Conservation (phyloP, 805 yeast genomes). For the Starmerella davenportii region DNA sequence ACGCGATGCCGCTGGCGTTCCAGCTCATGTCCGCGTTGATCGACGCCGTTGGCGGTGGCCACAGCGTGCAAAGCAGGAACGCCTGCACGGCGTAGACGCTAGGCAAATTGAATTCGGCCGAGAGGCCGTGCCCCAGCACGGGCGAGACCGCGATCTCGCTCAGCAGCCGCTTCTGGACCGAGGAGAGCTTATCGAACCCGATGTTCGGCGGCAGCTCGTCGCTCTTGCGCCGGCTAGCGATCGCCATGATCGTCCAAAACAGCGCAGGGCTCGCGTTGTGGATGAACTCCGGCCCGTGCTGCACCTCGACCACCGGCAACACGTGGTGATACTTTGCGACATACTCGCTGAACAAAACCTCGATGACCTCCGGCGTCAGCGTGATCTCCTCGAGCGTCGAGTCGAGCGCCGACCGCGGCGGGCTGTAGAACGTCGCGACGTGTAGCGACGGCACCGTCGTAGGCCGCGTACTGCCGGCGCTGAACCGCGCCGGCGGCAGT, state of each 20-base stretch:
- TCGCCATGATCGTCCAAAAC: slow-evolving; percentile 85
- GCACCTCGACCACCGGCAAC: slow-evolving; percentile 71
- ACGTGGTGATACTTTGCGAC: slow-evolving; percentile 65
- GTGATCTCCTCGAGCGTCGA: slow-evolving; percentile 40
- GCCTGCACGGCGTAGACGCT: slow-evolving; percentile 92
- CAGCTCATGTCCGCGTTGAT: slow-evolving; percentile 89
- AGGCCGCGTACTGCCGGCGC: slow-evolving; percentile 1
- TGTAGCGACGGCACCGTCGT: slow-evolving; percentile 1
- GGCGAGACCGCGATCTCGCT: slow-evolving; percentile 86
- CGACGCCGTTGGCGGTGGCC: slow-evolving; percentile 95
- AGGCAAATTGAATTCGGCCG: slow-evolving; percentile 50
- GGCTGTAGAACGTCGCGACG: slow-evolving; percentile 26
- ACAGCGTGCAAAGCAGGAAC: slow-evolving; percentile 63
- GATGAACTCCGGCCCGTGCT: slow-evolving; percentile 64
- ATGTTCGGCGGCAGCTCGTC: slow-evolving; percentile 19
- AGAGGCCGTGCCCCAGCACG: slow-evolving; percentile 32
- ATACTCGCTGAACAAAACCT: slow-evolving; percentile 47
- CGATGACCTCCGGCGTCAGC: slow-evolving; percentile 43
- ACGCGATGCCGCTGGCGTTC: slow-evolving; percentile 85
- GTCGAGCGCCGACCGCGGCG: slow-evolving; percentile 34
- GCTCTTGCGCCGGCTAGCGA: slow-evolving; percentile 50
- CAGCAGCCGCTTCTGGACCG: slow-evolving; percentile 52
- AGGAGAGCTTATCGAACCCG: slow-evolving; percentile 45
- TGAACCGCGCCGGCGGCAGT: slow-evolving; percentile 8
- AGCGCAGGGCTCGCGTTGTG: slow-evolving; percentile 69